These are phyloP conservation scores for Brassica juncea DNA, from an alignment of 345 rosid genomes.

Conservation along the genomic window DNA sequence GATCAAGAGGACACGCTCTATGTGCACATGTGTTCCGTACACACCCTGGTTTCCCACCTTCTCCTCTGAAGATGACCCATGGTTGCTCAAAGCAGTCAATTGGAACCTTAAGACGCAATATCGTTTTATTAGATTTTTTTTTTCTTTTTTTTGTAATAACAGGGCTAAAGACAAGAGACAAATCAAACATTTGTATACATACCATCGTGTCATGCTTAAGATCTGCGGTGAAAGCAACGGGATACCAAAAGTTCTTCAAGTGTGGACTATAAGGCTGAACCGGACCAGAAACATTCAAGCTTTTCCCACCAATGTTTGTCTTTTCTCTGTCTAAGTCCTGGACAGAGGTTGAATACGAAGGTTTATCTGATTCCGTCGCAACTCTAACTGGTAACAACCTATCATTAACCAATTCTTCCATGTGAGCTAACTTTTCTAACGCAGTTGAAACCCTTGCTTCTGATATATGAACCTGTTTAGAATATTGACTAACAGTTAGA, in stretches of 20 bases:
- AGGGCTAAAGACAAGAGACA: neutral
- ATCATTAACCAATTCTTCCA: slow-evolving; percentile 89
- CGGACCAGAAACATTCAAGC: slow-evolving; percentile 91
- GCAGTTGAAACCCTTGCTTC: slow-evolving; percentile 95
- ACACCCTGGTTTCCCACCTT: slow-evolving; percentile 92
- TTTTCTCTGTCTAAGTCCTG: slow-evolving; percentile 47
- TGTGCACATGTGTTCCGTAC: slow-evolving; percentile 94
- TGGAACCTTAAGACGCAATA: slow-evolving; percentile 58
- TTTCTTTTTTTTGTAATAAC: neutral
- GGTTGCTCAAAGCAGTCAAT: slow-evolving; percentile 94
- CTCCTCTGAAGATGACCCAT: slow-evolving; percentile 96
- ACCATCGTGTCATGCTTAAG: slow-evolving; percentile 93
- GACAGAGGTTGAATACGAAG: slow-evolving; percentile 45
- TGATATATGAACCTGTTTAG: slow-evolving; percentile 84
- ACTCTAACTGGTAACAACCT: slow-evolving; percentile 68
- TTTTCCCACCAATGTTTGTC: slow-evolving; percentile 55
- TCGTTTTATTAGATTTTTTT: neutral
- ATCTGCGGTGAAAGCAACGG: slow-evolving; percentile 79
- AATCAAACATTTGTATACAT: slow-evolving; percentile 27
- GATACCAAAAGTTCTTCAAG: slow-evolving; percentile 95
- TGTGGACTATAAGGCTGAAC: slow-evolving; percentile 72
- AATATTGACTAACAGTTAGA: neutral
- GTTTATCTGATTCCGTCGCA: slow-evolving; percentile 45
- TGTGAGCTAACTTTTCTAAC: slow-evolving; percentile 87
- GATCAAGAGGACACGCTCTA: slow-evolving; percentile 98